Evolutionary conservation across 2,329 filamentous ascomycete species (phyloP).

Genomic region (Monilinia fructicola): DNA sequence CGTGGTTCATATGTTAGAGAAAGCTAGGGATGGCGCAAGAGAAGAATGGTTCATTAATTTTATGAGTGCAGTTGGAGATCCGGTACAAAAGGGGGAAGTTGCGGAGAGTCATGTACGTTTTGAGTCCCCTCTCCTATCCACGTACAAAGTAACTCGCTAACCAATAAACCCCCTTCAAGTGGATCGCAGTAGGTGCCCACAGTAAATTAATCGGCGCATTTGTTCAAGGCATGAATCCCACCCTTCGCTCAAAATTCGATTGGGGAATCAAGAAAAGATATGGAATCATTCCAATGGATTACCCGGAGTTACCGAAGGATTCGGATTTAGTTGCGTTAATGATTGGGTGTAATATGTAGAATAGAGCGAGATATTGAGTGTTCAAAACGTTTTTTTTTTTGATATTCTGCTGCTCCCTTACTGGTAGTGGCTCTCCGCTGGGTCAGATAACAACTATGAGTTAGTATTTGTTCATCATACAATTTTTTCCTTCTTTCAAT

Average conservation of each 20-base stretch:
- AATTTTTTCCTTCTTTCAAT: too few relatives aligned
- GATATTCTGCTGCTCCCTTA: too few relatives aligned
- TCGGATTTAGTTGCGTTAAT: constrained; percentile 45
- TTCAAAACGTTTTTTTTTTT: too few relatives aligned
- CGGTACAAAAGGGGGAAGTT: constrained; percentile 42
- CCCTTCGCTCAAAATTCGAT: constrained; percentile 40
- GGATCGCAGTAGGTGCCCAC: constrained; percentile 48
- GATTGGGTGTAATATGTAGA: constrained; percentile 45
- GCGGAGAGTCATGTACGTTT: constrained; percentile 43
- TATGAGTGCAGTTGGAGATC: constrained; percentile 45
- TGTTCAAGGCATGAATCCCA: constrained; percentile 47
- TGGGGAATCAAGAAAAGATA: constrained; percentile 35
- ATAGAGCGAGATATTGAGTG: not conserved
- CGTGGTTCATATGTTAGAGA: constrained; percentile 43
- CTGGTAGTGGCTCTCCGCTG: too few relatives aligned
- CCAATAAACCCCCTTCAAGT: constrained; percentile 23
- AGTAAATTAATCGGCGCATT: constrained; percentile 44
- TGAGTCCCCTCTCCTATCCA: not conserved
- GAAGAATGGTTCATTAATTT: constrained; percentile 47
- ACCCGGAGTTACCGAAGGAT: constrained; percentile 38
- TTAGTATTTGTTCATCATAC: too few relatives aligned
- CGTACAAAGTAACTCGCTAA: not conserved
- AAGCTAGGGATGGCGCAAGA: constrained; percentile 35
- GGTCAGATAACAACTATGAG: too few relatives aligned
- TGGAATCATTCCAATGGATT: constrained; percentile 37